Percentiles rank a stretch among this genome's conserved stretches.
phyloP scores from a whole-genome alignment of 2,329 filamentous ascomycete genomes.

The Exophiala spinifera region DNA sequence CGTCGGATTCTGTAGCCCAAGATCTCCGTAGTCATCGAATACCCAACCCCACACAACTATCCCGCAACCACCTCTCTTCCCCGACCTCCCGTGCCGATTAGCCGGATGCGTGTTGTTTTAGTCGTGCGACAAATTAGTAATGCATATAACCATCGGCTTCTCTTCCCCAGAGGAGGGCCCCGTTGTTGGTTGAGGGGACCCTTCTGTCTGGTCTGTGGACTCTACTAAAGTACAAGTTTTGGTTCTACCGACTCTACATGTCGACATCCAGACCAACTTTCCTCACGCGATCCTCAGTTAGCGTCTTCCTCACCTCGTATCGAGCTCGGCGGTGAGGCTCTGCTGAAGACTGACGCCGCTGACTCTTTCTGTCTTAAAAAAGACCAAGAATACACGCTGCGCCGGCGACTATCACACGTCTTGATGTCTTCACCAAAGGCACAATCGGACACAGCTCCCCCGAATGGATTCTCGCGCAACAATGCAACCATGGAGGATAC shows the following conservation, averaged over 20 bases:
- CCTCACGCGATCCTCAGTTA: no score
- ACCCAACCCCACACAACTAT: not conserved
- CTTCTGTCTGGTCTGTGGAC: not conserved
- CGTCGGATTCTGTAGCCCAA: no score
- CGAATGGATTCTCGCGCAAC: not conserved
- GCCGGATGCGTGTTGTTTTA: not conserved
- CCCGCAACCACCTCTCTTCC: not conserved
- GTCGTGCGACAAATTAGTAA: no score
- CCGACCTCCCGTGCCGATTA: not conserved
- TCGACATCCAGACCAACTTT: no score
- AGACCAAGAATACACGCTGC: no score
- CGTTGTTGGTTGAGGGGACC: not conserved
- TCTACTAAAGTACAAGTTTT: not conserved
- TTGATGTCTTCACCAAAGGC: not conserved
- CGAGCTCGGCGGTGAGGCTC: no score
- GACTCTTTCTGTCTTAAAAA: no score
- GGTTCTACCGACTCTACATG: not conserved
- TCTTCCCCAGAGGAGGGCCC: not conserved
- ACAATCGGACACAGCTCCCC: not conserved
- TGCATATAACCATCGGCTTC: not conserved
- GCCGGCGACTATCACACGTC: no score
- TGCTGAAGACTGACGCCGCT: no score
- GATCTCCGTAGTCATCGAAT: no score
- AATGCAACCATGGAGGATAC: slow-evolving; percentile 7
- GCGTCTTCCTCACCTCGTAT: no score